A percentile compares a stretch with the other conserved stretches of the same genome.
These are phyloP conservation scores for Exophiala sp. DNA, from an alignment of 2,329 filamentous ascomycete genomes.

Conservation along the genomic window DNA sequence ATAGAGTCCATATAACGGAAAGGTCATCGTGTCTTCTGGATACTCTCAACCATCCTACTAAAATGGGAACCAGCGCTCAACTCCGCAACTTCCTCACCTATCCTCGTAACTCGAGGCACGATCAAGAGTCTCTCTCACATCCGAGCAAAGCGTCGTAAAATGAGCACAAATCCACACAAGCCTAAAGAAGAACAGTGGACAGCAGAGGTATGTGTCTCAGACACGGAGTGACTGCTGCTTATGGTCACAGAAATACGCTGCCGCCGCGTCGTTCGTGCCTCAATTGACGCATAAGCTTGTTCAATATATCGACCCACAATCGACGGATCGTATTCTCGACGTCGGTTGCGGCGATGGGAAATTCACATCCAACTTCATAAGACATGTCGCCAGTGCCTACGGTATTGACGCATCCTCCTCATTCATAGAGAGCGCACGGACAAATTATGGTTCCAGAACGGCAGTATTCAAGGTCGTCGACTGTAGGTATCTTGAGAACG, in stretches of 20 bases:
- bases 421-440: conserved; percentile 56
- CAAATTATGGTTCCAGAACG: conserved; percentile 35
- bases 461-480: conserved; percentile 33
- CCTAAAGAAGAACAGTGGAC: background rate
- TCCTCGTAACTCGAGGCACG: too few species aligned
- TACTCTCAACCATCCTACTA: too few species aligned
- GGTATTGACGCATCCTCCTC: conserved; percentile 58
- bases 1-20: too few species aligned
- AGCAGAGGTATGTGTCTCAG: background rate
- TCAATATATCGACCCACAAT: conserved; percentile 56
- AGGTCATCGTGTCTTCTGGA: too few species aligned
- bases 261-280: conserved; percentile 62
- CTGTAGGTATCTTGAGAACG: conserved; percentile 35
- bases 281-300: conserved; percentile 59
- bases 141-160: background rate
- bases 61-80: too few species aligned
- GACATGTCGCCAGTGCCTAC: conserved; percentile 49
- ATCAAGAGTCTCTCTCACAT: too few species aligned
- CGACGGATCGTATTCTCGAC: conserved; percentile 59
- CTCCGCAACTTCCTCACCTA: too few species aligned
- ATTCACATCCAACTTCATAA: conserved; percentile 54
- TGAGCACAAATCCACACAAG: background rate
- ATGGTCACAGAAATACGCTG: conserved; percentile 45
- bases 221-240: background rate
- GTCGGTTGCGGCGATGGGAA: conserved; percentile 64